Conservation (phyloP, 495 filamentous ascomycete species). For the Thermochaetoides thermophila region DNA sequence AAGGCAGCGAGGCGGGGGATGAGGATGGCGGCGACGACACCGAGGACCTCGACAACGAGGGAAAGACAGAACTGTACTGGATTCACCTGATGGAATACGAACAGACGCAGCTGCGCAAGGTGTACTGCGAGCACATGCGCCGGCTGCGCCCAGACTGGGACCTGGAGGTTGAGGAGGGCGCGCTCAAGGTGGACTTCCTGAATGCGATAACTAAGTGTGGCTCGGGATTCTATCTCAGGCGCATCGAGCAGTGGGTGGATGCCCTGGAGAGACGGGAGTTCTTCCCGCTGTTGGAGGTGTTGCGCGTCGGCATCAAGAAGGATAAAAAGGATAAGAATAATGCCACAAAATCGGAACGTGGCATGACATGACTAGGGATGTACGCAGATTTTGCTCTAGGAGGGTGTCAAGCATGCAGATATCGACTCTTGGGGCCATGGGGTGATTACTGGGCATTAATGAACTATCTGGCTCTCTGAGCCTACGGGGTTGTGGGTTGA, state of each 20-base stretch:
- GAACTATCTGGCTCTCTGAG: background rate
- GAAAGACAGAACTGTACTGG: conserved; percentile 23
- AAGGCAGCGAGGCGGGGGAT: conserved; percentile 6
- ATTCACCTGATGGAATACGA: conserved; percentile 26
- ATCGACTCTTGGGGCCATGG: too few species aligned
- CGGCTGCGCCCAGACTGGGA: conserved; percentile 12
- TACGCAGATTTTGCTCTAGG: too few species aligned
- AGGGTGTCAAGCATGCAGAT: too few species aligned
- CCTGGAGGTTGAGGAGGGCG: conserved; percentile 10
- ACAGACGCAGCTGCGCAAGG: conserved; percentile 19
- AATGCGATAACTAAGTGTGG: conserved; percentile 11
- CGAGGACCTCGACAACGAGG: conserved; percentile 9
- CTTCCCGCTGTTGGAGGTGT: conserved; percentile 12
- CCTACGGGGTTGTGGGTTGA: background rate
- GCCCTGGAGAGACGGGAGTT: conserved; percentile 14
- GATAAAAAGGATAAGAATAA: conserved; percentile 6
- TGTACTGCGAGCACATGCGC: conserved; percentile 14
- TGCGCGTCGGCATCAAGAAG: conserved; percentile 15
- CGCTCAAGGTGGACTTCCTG: conserved; percentile 14
- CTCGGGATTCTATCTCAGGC: conserved; percentile 12
- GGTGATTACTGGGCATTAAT: too few species aligned
- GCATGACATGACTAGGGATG: too few species aligned
- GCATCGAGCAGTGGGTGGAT: conserved; percentile 19
- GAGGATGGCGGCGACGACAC: conserved; percentile 14
- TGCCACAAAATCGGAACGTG: too few species aligned